These are phyloP conservation scores for Pseudoturritis turrita DNA, from an alignment of 345 rosid genomes.

Conservation along the genomic window DNA sequence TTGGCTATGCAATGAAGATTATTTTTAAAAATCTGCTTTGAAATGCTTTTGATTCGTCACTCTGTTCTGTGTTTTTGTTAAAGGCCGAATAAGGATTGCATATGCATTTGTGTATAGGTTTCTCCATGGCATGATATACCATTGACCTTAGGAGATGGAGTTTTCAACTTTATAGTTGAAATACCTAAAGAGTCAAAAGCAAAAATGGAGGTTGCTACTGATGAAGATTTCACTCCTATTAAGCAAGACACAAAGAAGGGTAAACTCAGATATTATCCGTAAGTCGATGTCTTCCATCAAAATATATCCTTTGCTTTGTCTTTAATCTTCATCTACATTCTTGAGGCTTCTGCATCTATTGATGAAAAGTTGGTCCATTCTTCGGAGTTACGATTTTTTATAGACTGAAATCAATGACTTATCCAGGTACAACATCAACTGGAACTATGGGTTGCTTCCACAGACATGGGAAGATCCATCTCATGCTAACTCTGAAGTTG, in stretches of 20 bases:
- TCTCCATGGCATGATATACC: slow-evolving; percentile 99
- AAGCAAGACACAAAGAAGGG: slow-evolving; percentile 62
- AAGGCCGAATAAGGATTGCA: neutral
- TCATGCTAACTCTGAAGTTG: slow-evolving; percentile 71
- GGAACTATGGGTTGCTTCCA: slow-evolving; percentile 98
- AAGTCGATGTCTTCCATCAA: neutral
- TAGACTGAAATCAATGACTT: neutral
- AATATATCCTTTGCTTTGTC: neutral
- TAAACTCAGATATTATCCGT: slow-evolving; percentile 38
- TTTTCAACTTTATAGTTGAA: slow-evolving; percentile 77
- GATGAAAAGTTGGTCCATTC: neutral
- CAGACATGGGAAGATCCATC: slow-evolving; percentile 99
- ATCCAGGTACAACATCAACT: slow-evolving; percentile 79
- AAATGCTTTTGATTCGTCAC: neutral
- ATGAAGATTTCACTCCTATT: slow-evolving; percentile 84
- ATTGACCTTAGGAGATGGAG: slow-evolving; percentile 73
- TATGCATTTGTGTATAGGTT: slow-evolving; percentile 40
- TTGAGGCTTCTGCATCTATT: neutral
- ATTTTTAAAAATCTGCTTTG: neutral
- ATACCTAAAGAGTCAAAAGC: slow-evolving; percentile 93
- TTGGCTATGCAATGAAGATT: neutral
- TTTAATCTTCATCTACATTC: neutral
- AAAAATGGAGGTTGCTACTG: slow-evolving; percentile 98
- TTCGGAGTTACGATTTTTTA: neutral
- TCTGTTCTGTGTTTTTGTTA: neutral